Percentiles rank a stretch among this genome's conserved stretches.
Evolutionary conservation across 208 protist species (phyloP).

Genomic region (Entamoeba nuttalli): DNA sequence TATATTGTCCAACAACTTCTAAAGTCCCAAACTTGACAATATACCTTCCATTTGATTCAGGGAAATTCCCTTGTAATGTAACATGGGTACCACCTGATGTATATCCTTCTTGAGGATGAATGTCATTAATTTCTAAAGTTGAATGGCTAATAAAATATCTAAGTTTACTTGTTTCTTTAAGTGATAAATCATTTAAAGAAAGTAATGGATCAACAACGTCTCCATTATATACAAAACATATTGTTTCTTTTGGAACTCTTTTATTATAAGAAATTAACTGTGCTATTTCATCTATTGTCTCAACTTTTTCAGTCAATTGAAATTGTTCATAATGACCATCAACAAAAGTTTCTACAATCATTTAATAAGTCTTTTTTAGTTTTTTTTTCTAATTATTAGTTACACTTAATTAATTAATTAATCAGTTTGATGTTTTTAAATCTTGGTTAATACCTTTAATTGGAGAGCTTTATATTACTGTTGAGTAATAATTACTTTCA

Average conservation of each 20-base stretch:
- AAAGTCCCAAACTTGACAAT: background rate
- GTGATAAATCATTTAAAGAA: background rate
- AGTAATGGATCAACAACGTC: background rate
- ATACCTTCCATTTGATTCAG: background rate
- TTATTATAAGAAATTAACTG: background rate
- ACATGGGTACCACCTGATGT: background rate
- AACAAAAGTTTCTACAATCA: too few species aligned
- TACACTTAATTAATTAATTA: too few species aligned
- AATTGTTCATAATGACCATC: too few species aligned
- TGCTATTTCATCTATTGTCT: background rate
- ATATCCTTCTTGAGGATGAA: background rate
- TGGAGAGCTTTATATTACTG: too few species aligned
- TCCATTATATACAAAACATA: background rate
- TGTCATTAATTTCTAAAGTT: background rate
- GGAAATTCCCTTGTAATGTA: background rate
- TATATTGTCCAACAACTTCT: background rate
- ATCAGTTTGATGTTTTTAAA: too few species aligned
- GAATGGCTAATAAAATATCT: background rate
- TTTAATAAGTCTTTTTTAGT: too few species aligned
- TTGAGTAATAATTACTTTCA: too few species aligned
- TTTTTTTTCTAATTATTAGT: too few species aligned
- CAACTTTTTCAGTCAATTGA: too few species aligned
- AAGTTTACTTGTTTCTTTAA: background rate
- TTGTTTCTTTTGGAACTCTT: background rate
- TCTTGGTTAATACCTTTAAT: too few species aligned